These are phyloP conservation scores for Cenococcum geophilum DNA, from an alignment of 495 filamentous ascomycete genomes.

Conservation along the genomic window DNA sequence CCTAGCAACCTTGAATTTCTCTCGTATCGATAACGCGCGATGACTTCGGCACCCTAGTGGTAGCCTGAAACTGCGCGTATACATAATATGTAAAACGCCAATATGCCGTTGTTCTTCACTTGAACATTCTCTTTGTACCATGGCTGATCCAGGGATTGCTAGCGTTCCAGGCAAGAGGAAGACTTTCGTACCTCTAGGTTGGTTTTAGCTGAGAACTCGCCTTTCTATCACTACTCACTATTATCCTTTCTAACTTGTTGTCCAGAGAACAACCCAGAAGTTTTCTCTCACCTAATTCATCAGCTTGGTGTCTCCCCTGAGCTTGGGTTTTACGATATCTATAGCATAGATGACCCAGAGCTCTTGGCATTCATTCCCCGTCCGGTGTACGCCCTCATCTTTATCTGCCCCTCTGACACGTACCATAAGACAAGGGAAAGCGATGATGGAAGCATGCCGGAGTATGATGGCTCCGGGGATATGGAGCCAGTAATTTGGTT, in stretches of 20 bases:
- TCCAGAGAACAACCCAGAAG: constrained; percentile 33
- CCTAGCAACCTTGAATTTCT: no score
- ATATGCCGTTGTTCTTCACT: not conserved
- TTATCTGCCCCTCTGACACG: constrained; percentile 46
- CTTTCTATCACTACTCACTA: constrained; percentile 11
- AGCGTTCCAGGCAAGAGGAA: not conserved
- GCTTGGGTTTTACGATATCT: constrained; percentile 31
- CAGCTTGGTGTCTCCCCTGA: constrained; percentile 23
- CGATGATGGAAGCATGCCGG: constrained; percentile 52
- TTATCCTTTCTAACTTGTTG: constrained; percentile 18
- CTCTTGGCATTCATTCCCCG: constrained; percentile 15
- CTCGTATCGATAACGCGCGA: no score
- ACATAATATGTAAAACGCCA: not conserved
- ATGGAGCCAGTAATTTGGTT: constrained; percentile 71
- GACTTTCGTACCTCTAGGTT: not conserved
- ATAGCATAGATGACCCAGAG: constrained; percentile 28
- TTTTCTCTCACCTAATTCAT: constrained; percentile 36
- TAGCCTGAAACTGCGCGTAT: not conserved
- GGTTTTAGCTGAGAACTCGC: not conserved
- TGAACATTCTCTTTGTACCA: not conserved
- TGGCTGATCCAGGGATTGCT: not conserved
- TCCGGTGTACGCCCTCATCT: constrained; percentile 20
- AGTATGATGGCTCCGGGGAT: constrained; percentile 47
- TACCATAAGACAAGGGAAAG: constrained; percentile 60
- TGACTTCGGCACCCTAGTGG: no score